Evolutionary conservation across 176 grass and related monocot genomes (phyloP), one percentile per base, ranked within the genome.

Genomic region (Cenchrus fungigraminus): DNA sequence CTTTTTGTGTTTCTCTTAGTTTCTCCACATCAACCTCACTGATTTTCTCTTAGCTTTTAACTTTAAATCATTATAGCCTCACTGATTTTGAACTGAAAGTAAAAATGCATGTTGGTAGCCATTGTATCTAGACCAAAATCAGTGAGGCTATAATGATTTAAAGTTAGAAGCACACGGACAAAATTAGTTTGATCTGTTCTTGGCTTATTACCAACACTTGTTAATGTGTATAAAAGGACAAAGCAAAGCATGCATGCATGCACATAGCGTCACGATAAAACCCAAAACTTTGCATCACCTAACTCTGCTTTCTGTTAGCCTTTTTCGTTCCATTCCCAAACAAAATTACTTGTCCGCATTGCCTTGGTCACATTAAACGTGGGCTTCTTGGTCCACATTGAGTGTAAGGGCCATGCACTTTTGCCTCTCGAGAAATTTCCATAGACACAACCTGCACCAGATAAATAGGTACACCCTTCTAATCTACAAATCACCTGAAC

Each of bases 291-390:
- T 16, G 34, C 29, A 29, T 9, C 77, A 71, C 65, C 3, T 16
- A 65, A 81, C 71, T 37, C 0, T 8, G 52, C 46, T 71, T 89
- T 82, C 17, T 34, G 54, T 70, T 60, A 70, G 57, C 32, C 55
- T 29, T 76, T 25, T 61, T 53, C 14, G 13, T 7, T 49, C n/a
- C 44, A 34, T 76, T 84, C 10, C 15, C 1, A 4, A 54, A 54
- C 13, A 64, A 74, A 28, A 9, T 20, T 9, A 56, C 10, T 87
- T 57, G 22, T 74, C 20, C 0, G 2, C 17, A 37, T 49, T 20
- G 10, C n/a, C 10, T 15, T 10, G 10, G 6, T 72, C 56, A 5
- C 25, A 40, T 28, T 4, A 3, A 25, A 10, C 34, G 2, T 1
- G 37, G 16, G 31, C 40, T 79, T 19, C 40, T 31, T 0, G 5